Percentiles rank a stretch among this genome's conserved stretches.
Evolutionary conservation across 2,329 filamentous ascomycete genomes (phyloP).

Genomic region (Fusarium sp.): DNA sequence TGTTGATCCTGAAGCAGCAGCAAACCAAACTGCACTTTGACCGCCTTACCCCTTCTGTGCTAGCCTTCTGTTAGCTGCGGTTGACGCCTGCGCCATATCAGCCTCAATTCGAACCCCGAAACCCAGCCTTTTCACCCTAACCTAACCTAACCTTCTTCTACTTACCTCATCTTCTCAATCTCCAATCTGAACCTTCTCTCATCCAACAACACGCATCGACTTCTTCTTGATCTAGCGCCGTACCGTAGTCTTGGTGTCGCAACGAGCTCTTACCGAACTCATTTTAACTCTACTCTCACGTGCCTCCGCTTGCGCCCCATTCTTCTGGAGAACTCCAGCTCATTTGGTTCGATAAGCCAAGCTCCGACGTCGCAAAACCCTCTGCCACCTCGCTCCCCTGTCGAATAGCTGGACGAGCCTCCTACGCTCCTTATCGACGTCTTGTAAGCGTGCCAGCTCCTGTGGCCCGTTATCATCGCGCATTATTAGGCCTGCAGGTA

Average conservation of each 20-base stretch:
- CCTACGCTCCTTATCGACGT: constrained; percentile 11
- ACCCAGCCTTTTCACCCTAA: constrained; percentile 37
- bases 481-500: constrained; percentile 5
- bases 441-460: constrained; percentile 22
- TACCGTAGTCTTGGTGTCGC: constrained; percentile 19
- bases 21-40: constrained; percentile 37
- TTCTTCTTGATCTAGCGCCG: constrained; percentile 3
- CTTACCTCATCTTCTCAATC: neutral
- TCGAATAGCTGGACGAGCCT: constrained; percentile 16
- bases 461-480: constrained; percentile 13
- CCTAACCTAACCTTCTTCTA: constrained; percentile 1
- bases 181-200: constrained; percentile 25
- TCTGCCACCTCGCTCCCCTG: constrained; percentile 23
- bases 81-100: constrained; percentile 41
- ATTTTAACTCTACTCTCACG: constrained; percentile 28
- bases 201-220: constrained; percentile 4
- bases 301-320: constrained; percentile 23
- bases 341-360: constrained; percentile 38
- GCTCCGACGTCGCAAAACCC: constrained; percentile 45
- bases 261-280: neutral
- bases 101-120: constrained; percentile 43
- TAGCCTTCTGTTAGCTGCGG: constrained; percentile 31
- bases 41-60: constrained; percentile 40
- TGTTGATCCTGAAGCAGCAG: constrained; percentile 9
- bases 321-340: constrained; percentile 37